Evolutionary conservation across 2,329 filamentous ascomycete genomes (phyloP), one percentile per base, ranked within the genome.

Genomic region (Colletotrichum chlorophyti): DNA sequence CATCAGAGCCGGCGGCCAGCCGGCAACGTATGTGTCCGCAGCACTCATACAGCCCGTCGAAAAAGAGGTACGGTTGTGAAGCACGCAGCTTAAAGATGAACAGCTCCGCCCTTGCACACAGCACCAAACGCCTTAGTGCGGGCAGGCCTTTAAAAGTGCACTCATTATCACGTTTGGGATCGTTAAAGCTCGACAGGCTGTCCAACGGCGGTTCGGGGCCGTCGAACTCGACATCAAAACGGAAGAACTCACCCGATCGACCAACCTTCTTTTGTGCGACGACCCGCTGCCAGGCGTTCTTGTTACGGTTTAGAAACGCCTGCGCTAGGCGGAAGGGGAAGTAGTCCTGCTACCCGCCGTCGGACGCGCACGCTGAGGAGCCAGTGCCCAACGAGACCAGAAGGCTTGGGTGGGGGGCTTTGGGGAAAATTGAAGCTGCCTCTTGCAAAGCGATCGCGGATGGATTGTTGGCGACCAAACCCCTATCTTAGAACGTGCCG

Each of bases 391-490:
- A 42, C 14, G 61, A 65, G 23, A 61, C 63, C 17, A 64, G 51
- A 31, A 65, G 21, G 41, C 63, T 64, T 10, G 62, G 59, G 9
- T 64, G 48, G 10, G 45, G 24, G 19, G 43, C 24, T 31, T 58
- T 40, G 12, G 53, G 57, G 41, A 52, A 48, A 15, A 63, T 27
- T 7, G 53, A 52, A 14, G 41, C 55, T 15, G 51, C 51, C 40
- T 65, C 63, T 12, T 59, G 41, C 14, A 64, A 17, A 12, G 63
- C 63, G 31, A 65, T 65, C 9, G 46, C 53, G 12, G 51, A 60
- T 5, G 58, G 64, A 34, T 65, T 65, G 48, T 65, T 65, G 35
- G 51, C 55, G 10, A 61, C 60, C 11, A 65, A 37, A 2, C 64
- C 60, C 12, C 64, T 58, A 50, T 65, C 63, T 35, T 65, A 55